Conservation (phyloP, 345 rosid genomes). For the Ceriops decandra region DNA sequence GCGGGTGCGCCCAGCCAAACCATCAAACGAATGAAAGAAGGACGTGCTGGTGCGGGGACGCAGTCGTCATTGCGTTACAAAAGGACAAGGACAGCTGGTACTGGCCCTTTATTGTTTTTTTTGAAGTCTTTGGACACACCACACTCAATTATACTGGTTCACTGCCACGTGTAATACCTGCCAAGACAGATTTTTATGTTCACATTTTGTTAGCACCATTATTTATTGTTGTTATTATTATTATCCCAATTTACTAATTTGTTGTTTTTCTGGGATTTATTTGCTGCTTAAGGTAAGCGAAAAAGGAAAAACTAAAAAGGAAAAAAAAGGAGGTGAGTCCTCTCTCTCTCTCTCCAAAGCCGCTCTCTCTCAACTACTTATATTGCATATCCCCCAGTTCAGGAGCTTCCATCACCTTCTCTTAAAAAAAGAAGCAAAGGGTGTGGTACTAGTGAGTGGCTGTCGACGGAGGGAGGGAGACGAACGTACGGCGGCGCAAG, state of each 20-base stretch:
- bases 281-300: constrained; percentile 12
- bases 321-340: background rate
- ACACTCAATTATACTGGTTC: background rate
- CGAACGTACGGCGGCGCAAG: constrained; percentile 49
- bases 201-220: no score
- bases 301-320: constrained; percentile 18
- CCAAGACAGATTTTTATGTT: no score
- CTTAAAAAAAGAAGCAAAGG: background rate
- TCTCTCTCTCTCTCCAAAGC: background rate
- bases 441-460: constrained; percentile 1
- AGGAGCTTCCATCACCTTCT: constrained; percentile 19
- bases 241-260: no score
- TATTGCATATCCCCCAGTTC: background rate
- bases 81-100: constrained; percentile 32
- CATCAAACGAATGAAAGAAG: background rate
- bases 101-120: background rate
- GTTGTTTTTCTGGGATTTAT: no score
- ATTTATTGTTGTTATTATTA: no score
- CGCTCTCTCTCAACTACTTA: background rate
- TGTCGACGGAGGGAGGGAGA: constrained; percentile 11
- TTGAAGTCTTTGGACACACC: no score
- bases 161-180: no score
- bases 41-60: constrained; percentile 15
- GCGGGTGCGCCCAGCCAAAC: background rate
- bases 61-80: constrained; percentile 24